These are phyloP conservation scores for Carallia brachiata DNA, from an alignment of 345 rosid species.

Conservation along the genomic window DNA sequence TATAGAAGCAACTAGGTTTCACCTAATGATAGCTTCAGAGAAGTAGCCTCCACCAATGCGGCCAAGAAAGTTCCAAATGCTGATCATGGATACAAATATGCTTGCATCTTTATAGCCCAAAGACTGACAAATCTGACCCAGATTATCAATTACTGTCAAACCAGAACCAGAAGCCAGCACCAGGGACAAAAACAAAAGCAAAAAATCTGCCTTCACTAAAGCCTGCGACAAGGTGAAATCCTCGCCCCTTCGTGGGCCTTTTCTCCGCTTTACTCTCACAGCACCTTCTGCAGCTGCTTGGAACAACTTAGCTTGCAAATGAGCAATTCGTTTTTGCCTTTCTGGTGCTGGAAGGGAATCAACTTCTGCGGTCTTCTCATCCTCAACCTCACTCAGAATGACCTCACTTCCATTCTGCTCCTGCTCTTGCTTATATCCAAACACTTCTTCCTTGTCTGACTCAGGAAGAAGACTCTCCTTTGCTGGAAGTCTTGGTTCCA, in stretches of 20 bases:
- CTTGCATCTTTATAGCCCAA: constrained; percentile 73
- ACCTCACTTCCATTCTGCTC: constrained; percentile 33
- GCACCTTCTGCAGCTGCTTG: constrained; percentile 94
- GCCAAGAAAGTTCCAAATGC: constrained; percentile 97
- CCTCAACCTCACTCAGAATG: constrained; percentile 86
- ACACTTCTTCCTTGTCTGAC: constrained; percentile 44
- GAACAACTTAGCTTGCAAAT: constrained; percentile 66
- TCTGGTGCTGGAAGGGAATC: constrained; percentile 81
- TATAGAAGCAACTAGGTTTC: neutral
- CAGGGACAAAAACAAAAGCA: constrained; percentile 84
- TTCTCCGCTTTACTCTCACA: constrained; percentile 65
- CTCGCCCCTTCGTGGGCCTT: constrained; percentile 90
- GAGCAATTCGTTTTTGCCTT: constrained; percentile 74
- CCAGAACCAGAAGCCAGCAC: constrained; percentile 93
- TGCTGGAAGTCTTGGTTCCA: constrained; percentile 32
- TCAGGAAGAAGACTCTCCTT: constrained; percentile 61
- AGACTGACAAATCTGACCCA: constrained; percentile 96
- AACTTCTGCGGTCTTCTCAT: constrained; percentile 79
- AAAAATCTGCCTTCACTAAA: constrained; percentile 83
- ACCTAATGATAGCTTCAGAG: constrained; percentile 88
- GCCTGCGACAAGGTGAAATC: constrained; percentile 87
- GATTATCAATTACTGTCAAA: constrained; percentile 86
- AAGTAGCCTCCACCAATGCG: constrained; percentile 93
- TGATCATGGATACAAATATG: constrained; percentile 87
- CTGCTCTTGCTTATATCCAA: constrained; percentile 25